Evolutionary conservation across 345 rosid genomes (phyloP), one percentile per base, ranked within the genome.

Genomic region (Cardiospermum halicacabum): DNA sequence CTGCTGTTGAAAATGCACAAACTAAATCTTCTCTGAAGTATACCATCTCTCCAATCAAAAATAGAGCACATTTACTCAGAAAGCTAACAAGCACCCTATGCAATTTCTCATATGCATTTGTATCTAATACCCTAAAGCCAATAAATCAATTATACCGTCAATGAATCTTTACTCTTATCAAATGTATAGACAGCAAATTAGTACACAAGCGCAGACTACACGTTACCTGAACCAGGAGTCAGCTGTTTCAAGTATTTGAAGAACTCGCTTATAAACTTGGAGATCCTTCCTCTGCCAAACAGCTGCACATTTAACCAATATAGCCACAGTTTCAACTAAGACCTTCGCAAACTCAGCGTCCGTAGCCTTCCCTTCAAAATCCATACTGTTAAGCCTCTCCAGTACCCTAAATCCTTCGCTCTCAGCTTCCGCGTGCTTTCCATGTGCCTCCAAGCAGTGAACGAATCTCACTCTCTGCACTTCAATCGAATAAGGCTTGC

Each of bases 151-250:
- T 58, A 64, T 37, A 10, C 30, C 55, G 49, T 30, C 50, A 48
- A 31, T 19, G 54, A 62, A 48, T 32, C 30, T 36, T 19, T 61
- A 2, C 16, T 37, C 37, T 37, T 42, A 64, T 54, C 65, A n/a
- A 37, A 47, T 12, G 4, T 61, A n/a, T 47, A 18, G 45, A 61
- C 27, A 47, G 13, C 18, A 30, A n/a, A n/a, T n/a, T n/a, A n/a
- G n/a, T n/a, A n/a, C n/a, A n/a, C n/a, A n/a, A n/a, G n/a, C n/a
- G n/a, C n/a, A n/a, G n/a, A n/a, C n/a, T n/a, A n/a, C n/a, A n/a
- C n/a, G n/a, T n/a, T n/a, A n/a, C 98, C 88, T 68, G 75, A 81
- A 79, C 92, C 99, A 94, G 11, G 63, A 84, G 53, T 65, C 67
- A 24, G 81, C 92, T 78, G 91, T 95, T 48, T 78, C 79, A 11